Evolutionary conservation across 2,329 filamentous ascomycete genomes (phyloP).

Genomic region (Colletotrichum sp.): DNA sequence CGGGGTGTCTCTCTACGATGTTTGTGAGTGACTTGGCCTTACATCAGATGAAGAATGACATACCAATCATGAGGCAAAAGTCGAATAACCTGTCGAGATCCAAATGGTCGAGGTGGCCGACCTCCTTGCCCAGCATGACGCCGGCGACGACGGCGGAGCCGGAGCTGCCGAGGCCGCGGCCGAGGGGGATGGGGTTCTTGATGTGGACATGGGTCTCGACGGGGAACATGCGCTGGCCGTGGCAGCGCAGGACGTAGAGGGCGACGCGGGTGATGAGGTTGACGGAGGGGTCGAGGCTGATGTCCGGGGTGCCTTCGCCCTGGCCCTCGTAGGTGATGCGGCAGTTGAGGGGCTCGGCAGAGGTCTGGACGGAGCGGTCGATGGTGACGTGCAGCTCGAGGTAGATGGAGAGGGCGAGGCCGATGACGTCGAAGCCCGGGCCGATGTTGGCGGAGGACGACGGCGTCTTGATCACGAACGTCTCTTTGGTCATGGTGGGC

Average conservation of each 20-base stretch:
- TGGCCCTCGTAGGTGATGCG: constrained; percentile 88
- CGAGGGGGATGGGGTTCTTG: constrained; percentile 92
- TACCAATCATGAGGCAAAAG: constrained; percentile 96
- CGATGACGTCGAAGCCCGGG: constrained; percentile 97
- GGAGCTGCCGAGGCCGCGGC: constrained; percentile 91
- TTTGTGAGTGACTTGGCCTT: neutral
- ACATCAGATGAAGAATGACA: neutral
- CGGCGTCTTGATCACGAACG: constrained; percentile 78
- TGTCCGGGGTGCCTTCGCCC: constrained; percentile 72
- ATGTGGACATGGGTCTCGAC: constrained; percentile 90
- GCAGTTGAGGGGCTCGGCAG: constrained; percentile 78
- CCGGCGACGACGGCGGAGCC: constrained; percentile 95
- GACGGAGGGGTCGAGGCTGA: constrained; percentile 81
- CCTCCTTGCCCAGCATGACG: constrained; percentile 90
- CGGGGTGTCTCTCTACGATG: constrained; percentile 76
- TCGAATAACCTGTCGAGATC: constrained; percentile 86
- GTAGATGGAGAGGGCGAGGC: constrained; percentile 91
- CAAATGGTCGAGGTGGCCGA: constrained; percentile 72
- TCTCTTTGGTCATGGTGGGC: constrained; percentile 48
- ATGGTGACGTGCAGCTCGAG: constrained; percentile 87
- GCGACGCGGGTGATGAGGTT: constrained; percentile 96
- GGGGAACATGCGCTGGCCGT: constrained; percentile 85
- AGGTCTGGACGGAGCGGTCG: constrained; percentile 59
- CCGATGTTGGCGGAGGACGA: constrained; percentile 98
- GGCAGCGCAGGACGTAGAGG: constrained; percentile 92